Conservation (phyloP, 257 asterid genomes). For the Solanum neorickii region DNA sequence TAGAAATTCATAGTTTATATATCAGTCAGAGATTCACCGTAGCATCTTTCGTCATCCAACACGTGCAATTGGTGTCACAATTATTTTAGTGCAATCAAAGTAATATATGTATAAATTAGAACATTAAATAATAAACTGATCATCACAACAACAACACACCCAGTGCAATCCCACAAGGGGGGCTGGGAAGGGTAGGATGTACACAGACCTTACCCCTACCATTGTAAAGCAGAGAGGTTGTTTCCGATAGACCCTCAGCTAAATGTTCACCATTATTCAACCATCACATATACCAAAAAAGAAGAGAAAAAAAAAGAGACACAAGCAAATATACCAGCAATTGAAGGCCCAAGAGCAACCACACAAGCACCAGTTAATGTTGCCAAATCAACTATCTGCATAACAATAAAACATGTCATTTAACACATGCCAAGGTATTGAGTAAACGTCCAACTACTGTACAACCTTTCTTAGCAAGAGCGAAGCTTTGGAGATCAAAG, state of each 20-base stretch:
- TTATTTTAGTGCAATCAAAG: not conserved
- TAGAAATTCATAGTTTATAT: not conserved
- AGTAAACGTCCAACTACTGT: not conserved
- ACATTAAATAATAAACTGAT: not conserved
- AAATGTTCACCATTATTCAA: not conserved
- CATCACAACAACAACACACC: not conserved
- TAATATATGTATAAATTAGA: not conserved
- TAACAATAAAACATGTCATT: not conserved
- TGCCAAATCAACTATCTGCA: slow-evolving; percentile 87
- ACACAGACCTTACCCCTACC: not conserved
- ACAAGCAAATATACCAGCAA: slow-evolving; percentile 50
- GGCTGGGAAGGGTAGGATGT: not conserved
- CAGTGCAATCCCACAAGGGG: not conserved
- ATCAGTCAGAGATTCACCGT: not conserved
- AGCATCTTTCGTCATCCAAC: not conserved
- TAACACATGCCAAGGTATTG: not conserved
- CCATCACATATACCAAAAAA: not conserved
- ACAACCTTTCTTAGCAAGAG: not conserved
- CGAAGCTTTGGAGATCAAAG: not conserved
- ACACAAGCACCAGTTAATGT: slow-evolving; percentile 89
- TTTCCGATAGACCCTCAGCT: not conserved
- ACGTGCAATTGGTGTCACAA: not conserved
- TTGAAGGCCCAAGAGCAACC: slow-evolving; percentile 86
- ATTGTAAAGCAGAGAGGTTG: not conserved
- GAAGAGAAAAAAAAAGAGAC: not conserved